Base-by-base conservation (phyloP, 768 basidiomycete species). In the Mycena kentingensis region DNA sequence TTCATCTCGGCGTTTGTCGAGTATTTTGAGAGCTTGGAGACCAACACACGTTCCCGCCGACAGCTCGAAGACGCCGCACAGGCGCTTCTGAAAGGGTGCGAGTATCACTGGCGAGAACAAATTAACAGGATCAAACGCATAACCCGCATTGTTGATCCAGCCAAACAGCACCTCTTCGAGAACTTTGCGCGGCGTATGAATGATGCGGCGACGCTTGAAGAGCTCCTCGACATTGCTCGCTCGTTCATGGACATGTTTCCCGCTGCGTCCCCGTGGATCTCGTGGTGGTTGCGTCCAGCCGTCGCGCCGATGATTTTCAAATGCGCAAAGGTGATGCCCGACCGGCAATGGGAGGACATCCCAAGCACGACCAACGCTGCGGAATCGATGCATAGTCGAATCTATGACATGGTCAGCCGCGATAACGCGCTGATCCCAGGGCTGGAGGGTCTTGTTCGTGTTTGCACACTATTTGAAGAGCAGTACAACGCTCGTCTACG, bases 241-340 rank as follows among this genome's bases (percentile, higher is more conserved):
- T 25, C 26, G 0, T 41, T 69, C 21, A 47, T 65, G 5, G 26
- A 42, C 2, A 60, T 64, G 29, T 67, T 65, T 48, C 66, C 67
- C 7, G 22, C 49, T 22, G 47, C 55, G 16, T 25, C 49, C 18
- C 11, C 25, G 5, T 73, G 73, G 72, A 44, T 73, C 25, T 35
- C 53, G 2, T 76, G 72, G 73, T 75, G 69, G 71, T 32, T 62
- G 19, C 57, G 65, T 0, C 42, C 45, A 6, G 35, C 34, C 0
- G 58, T 60, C 43, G 60, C 62, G 0, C 34, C 32, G 2, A 63
- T 63, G 60, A 37, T 65, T 4, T 64, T 62, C 34, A 15, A 24
- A 13, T 29, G 57, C 8, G 46, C 47, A 18, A 36, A 54, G 0
- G 22, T 28, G 5, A 63, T 63, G 62, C 34, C 46, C 4, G 35